Evolutionary conservation across 169 alveolate genomes (phyloP).

Genomic region (Prorocentrum cordatum): DNA sequence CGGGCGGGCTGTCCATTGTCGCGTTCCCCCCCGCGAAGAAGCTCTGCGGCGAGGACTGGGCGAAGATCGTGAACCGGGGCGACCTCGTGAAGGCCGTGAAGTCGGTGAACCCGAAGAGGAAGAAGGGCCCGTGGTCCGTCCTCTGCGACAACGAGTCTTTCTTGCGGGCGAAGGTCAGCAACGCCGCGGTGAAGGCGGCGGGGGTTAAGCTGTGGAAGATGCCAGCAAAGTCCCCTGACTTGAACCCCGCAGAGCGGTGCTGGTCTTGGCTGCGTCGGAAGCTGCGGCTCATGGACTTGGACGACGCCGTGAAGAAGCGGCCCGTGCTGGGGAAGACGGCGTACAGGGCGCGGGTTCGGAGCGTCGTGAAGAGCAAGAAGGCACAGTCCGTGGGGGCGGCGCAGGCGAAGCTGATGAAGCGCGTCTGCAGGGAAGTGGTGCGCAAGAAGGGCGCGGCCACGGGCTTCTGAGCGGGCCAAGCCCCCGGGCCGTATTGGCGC

Average conservation of each 20-base stretch:
- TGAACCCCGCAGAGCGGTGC: constrained; percentile 5
- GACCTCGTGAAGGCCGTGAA: not conserved
- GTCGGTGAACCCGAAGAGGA: not conserved
- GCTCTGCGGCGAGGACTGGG: not conserved
- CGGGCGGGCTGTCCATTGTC: constrained; percentile 2
- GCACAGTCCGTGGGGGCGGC: not conserved
- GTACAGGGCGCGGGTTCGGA: not conserved
- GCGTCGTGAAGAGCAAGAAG: not conserved
- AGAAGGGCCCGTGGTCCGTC: not conserved
- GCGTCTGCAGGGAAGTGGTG: not conserved
- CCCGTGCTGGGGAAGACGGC: not conserved
- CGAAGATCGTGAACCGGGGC: not conserved
- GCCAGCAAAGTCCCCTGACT: not conserved
- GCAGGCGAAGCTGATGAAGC: not conserved
- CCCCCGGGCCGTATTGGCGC: too few relatives aligned
- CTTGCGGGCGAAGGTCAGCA: not conserved
- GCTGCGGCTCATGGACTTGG: not conserved
- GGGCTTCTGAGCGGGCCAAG: too few relatives aligned
- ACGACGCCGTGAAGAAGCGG: not conserved
- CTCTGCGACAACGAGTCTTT: constrained; percentile 36
- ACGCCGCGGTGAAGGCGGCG: not conserved
- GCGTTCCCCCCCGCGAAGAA: not conserved
- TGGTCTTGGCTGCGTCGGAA: not conserved
- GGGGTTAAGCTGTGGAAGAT: not conserved
- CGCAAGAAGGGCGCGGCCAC: too few relatives aligned